A percentile compares a stretch with the other conserved stretches of the same genome.
Evolutionary conservation across 306 rosid genomes (phyloP).

Genomic region (Hylodesmum podocarpum): DNA sequence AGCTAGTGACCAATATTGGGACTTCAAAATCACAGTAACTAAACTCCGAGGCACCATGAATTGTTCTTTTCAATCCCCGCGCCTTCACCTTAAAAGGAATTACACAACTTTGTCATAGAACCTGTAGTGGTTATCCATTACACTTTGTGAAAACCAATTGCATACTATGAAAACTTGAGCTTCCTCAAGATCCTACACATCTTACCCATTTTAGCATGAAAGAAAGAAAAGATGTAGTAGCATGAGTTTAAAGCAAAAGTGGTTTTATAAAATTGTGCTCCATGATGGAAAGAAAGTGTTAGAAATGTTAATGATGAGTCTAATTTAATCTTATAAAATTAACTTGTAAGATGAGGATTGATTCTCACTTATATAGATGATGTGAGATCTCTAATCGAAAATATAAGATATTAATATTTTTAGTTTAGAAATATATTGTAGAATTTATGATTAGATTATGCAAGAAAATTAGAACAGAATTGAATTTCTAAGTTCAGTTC

Average conservation of each 20-base stretch:
- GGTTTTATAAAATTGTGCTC: background rate
- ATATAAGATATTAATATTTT: too few species aligned
- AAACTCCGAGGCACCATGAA: constrained; percentile 26
- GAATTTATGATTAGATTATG: background rate
- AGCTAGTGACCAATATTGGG: constrained; percentile 1
- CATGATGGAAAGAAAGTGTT: background rate
- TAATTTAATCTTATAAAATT: too few species aligned
- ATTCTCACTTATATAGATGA: too few species aligned
- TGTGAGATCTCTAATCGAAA: too few species aligned
- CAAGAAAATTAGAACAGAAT: background rate
- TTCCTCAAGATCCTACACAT: background rate
- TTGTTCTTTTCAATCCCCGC: constrained; percentile 22
- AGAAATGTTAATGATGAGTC: too few species aligned
- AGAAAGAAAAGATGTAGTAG: background rate
- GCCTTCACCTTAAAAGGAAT: constrained; percentile 6
- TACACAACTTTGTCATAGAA: background rate
- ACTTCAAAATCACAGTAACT: constrained; percentile 34
- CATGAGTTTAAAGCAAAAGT: background rate
- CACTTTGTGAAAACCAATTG: constrained; percentile 20
- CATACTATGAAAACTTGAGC: constrained; percentile 11
- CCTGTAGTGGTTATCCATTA: background rate
- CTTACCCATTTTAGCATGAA: background rate
- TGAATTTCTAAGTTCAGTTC: background rate
- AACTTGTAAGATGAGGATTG: too few species aligned
- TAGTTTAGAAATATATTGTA: background rate